Percentiles rank a stretch among this genome's conserved stretches.
Evolutionary conservation across 2,329 filamentous ascomycete genomes (phyloP).

Genomic region (Cladosporium sphaerospermum): DNA sequence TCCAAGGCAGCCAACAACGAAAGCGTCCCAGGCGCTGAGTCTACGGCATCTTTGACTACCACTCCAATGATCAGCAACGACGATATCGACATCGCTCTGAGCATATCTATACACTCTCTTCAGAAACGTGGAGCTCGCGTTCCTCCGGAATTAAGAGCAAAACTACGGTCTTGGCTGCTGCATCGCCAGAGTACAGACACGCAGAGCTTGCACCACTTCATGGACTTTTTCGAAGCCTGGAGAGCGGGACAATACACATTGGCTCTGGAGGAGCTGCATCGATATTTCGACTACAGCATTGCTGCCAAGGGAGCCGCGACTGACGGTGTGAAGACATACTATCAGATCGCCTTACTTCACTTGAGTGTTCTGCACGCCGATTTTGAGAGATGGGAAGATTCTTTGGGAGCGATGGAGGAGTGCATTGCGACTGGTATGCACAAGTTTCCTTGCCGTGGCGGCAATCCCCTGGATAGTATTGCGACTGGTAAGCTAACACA

Average conservation of each 20-base stretch:
- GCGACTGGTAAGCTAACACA: constrained; percentile 4
- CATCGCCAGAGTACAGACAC: constrained; percentile 22
- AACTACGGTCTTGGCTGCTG: constrained; percentile 48
- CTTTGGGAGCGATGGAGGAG: constrained; percentile 89
- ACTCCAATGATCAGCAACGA: constrained; percentile 18
- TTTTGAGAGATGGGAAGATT: constrained; percentile 85
- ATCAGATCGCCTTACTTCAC: constrained; percentile 92
- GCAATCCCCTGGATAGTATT: not conserved
- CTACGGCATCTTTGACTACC: constrained; percentile 21
- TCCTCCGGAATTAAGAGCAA: constrained; percentile 64
- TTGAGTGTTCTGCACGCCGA: constrained; percentile 90
- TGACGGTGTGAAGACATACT: constrained; percentile 64
- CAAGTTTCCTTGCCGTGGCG: not conserved
- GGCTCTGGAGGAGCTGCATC: constrained; percentile 83
- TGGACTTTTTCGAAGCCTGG: constrained; percentile 79
- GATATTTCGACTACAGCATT: constrained; percentile 88
- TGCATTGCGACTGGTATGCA: constrained; percentile 67
- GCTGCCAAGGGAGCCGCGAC: constrained; percentile 19
- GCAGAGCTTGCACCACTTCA: constrained; percentile 28
- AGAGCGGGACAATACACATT: constrained; percentile 82
- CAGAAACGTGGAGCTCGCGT: constrained; percentile 77
- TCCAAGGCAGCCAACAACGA: not conserved
- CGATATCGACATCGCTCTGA: constrained; percentile 50
- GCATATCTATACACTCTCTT: constrained; percentile 83
- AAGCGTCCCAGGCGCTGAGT: constrained; percentile 16